A percentile compares a stretch with the other conserved stretches of the same genome.
These are phyloP conservation scores for Aspergillus tanneri DNA, from an alignment of 2,329 filamentous ascomycete species.

Conservation along the genomic window DNA sequence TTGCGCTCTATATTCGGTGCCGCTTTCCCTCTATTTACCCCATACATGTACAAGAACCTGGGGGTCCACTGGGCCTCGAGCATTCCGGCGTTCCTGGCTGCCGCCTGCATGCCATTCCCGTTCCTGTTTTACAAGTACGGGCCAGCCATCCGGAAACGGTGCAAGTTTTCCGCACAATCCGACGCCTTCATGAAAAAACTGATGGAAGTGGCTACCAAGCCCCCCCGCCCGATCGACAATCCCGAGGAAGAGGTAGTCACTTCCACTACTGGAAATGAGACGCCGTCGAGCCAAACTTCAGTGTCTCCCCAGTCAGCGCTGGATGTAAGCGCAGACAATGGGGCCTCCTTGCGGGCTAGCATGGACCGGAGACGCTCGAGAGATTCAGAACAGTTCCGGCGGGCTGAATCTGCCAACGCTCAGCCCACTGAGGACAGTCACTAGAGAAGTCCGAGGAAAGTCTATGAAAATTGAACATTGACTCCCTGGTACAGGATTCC, in stretches of 20 bases:
- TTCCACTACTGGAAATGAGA: not conserved
- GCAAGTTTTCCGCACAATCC: conserved; percentile 16
- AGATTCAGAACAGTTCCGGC: conserved; percentile 4
- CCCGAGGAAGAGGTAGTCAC: not conserved
- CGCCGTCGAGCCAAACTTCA: not conserved
- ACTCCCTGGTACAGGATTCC: too few species aligned
- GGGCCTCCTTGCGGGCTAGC: not conserved
- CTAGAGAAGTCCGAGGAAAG: too few species aligned
- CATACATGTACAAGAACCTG: conserved; percentile 36
- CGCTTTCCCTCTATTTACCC: conserved; percentile 43
- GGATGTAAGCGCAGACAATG: not conserved
- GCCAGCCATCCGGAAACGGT: conserved; percentile 10
- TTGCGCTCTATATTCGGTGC: conserved; percentile 40
- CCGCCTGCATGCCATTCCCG: conserved; percentile 35
- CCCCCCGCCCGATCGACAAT: not conserved
- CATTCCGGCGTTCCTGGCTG: conserved; percentile 23
- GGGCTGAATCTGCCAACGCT: not conserved
- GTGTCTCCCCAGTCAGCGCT: not conserved
- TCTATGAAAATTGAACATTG: too few species aligned
- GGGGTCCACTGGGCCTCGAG: conserved; percentile 45
- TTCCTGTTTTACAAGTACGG: conserved; percentile 26
- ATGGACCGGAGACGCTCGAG: conserved; percentile 6
- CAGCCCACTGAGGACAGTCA: too few species aligned
- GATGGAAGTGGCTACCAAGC: conserved; percentile 9
- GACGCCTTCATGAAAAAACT: conserved; percentile 13